Evolutionary conservation across 1,139 yeast genomes (phyloP).

Genomic region (Scheffersomyces segobiensis): DNA sequence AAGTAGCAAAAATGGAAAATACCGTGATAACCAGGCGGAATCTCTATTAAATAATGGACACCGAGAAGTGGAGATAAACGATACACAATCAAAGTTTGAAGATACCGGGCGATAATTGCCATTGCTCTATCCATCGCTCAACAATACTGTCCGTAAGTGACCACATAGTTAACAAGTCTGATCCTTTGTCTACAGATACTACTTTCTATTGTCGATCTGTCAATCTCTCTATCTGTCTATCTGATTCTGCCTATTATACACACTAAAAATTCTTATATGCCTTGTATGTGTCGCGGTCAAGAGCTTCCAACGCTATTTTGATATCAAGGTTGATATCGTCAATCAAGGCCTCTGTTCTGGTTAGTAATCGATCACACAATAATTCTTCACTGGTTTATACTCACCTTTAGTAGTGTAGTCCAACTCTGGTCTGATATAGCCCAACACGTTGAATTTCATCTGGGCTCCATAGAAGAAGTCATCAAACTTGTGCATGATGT

Average conservation of each 20-base stretch:
- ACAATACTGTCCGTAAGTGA: too few relatives aligned
- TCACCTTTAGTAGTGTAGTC: conserved; percentile 70
- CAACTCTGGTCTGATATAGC: conserved; percentile 89
- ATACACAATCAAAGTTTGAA: too few relatives aligned
- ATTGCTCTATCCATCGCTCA: too few relatives aligned
- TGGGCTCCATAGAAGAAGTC: conserved; percentile 80
- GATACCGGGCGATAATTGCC: too few relatives aligned
- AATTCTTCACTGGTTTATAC: conserved; percentile 9
- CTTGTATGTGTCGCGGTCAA: conserved; percentile 27
- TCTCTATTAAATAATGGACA: not conserved
- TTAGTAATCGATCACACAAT: not conserved
- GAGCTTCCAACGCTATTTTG: conserved; percentile 56
- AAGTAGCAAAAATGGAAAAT: not conserved
- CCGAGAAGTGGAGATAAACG: too few relatives aligned
- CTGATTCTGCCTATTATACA: not conserved
- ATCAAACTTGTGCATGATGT: conserved; percentile 73
- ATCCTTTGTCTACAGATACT: too few relatives aligned
- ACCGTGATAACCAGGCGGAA: not conserved
- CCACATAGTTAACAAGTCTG: too few relatives aligned
- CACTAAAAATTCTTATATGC: not conserved
- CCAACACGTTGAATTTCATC: conserved; percentile 69
- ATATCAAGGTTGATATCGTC: conserved; percentile 84
- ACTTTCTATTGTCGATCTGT: too few relatives aligned
- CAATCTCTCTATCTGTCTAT: not conserved
- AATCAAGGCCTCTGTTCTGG: conserved; percentile 66